Evolutionary conservation across 176 grass and related monocot species (phyloP), one percentile per base, ranked within the genome.

Genomic region (Elymus sibiricus): DNA sequence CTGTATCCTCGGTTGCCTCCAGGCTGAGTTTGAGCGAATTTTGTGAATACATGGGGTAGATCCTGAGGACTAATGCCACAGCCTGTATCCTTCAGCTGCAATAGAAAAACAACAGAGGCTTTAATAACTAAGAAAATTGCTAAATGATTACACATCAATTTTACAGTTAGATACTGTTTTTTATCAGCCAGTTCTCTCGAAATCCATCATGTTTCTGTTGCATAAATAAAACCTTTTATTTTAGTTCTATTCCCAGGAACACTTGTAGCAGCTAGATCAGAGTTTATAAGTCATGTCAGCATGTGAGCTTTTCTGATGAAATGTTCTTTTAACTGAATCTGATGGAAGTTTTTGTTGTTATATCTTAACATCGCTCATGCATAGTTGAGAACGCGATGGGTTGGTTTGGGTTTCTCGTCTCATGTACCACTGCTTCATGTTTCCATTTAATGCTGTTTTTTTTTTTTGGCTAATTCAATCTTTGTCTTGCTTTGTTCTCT

Each of bases 1-100:
- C 24, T 91, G 64, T 92, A 89, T n/a, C 87, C 81, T 82, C 22
- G 78, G 82, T 84, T 92, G 82, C 83, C 91, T 86, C 84, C 90
- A 47, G 55, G 90, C 38, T 92, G 91, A 46, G 91, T 78, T 64
- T 93, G 88, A 59, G 93, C 90, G 86, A 98, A 98, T 75, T 95
- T 98, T 15, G 93, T 95, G 83, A 98, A 98, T 78, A 94, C 91
- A 78, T 95, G 91, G 35, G 90, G 86, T 81, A 98, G 74, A 87
- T 98, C 93, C 74, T 94, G 96, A 43, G 91, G 78, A 82, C 91
- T 94, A 87, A 98, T 98, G 68, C 96, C 96, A 88, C 91, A 95
- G 10, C 96, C 96, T 44, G 96, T 95, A 92, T 98, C 96, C 77
- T 91, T 92, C 56, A 98, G 79, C 96, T 98, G 87, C 76, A 86